Evolutionary conservation across 148 eudicot genomes (phyloP), one percentile per base, ranked within the genome.

Genomic region (Camellia japonica): DNA sequence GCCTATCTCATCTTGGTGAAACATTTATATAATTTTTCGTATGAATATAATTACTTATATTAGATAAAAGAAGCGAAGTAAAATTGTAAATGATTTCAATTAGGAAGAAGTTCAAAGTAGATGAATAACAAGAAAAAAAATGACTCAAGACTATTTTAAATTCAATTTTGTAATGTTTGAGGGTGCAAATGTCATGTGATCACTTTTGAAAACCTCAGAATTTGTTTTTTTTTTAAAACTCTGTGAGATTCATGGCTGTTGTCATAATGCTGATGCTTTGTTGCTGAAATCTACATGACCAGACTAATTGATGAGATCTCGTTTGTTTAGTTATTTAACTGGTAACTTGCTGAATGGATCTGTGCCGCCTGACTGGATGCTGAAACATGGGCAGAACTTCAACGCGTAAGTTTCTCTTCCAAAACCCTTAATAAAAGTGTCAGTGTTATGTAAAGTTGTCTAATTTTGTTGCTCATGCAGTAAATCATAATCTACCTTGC

Each of bases 351-450:
- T 85, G 14, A 49, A 23, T 80, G 87, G 87, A 64, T 23, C 79
- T 2, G 16, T 82, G 38, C 38, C 38, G 20, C 87, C 87, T 44
- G 64, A 75, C 60, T 82, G 85, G 87, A 82, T 82, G 79, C 71
- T 46, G 51, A 30, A 30, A 30, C 60, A 3, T 2, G 76, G 44
- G n/a, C 76, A 78, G 42, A 47, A 82, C 3, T 85, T 85, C 82
- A 82, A 30, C 1, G 38, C 1, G 38, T 30, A 30, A 30, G 38
- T 30, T 30, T 30, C 38, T 30, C 38, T 30, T 30, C 38, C 38
- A 30, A 30, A 30, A 30, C 38, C 38, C 38, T 30, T 30, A 30
- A 30, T 30, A 30, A 30, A 30, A 30, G 38, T 30, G 38, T 30
- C 38, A 30, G 38, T 30, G 38, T 30, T 30, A 30, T 30, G 38